Base-by-base conservation (phyloP, 192 early-diverging fungal species). In the Jimgerdemannia lactiflua region DNA sequence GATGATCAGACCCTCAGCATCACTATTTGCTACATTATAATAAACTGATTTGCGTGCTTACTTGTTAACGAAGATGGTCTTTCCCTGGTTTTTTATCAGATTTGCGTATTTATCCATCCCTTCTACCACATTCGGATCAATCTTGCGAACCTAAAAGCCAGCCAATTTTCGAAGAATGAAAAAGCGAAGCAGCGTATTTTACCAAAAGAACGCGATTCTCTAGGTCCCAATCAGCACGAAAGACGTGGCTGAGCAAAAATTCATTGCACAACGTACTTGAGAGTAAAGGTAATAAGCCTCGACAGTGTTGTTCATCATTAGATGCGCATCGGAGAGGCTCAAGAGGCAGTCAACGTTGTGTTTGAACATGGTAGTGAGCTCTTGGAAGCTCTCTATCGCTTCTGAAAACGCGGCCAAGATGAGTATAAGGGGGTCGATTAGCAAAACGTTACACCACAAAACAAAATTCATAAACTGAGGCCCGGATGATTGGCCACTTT, bases 71-170 rank as follows among this genome's bases (percentile, higher is more conserved):
- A 68, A 41, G 19, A 68, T 20, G 9, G 9, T 20, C 29, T 68
- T 41, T 18, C 67, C 67, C 40, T 68, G 67, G 9, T 39, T 68
- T 9, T 41, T 20, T 6, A 68, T 68, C 40, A 68, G 67, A 2
- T 68, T 68, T 9, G 67, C 67, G 40, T 39, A 68, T 68, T 41
- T 20, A 18, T 68, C 67, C 67, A 68, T 68, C 9, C 67, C 67
- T 68, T 68, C 67, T 19, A 68, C 40, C 29, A 68, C 67, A 18
- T 68, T 39, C 29, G 67, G 67, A 19, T 68, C 67, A 18, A 68
- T 68, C 40, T 18, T 68, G 67, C 67, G 67, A 41, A 68, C 40
- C 67, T 68, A 41, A 9, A 8, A 7, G 18, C 67, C 19, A 39
- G 6, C 19, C 19, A 68, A 19, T 19, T 18, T 65, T 19, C 29